phyloP scores from a whole-genome alignment of 352 stramenopile genomes.

The Phytophthora boehmeriae region DNA sequence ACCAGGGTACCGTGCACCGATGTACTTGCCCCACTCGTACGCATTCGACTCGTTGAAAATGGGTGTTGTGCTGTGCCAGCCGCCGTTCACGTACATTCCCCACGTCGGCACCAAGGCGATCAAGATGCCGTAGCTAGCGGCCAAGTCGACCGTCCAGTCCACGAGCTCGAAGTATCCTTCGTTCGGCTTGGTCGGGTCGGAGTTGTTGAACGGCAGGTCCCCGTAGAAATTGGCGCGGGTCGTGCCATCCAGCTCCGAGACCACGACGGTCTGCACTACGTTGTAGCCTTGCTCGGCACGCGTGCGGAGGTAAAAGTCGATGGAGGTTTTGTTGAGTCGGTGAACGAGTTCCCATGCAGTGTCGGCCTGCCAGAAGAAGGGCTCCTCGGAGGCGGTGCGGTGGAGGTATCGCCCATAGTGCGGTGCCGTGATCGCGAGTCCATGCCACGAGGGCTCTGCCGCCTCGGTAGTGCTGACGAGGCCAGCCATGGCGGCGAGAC shows the following conservation, averaged over 20 bases:
- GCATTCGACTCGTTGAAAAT: constrained; percentile 23
- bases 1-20: constrained; percentile 19
- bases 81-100: constrained; percentile 15
- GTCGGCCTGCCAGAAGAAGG: constrained; percentile 35
- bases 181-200: constrained; percentile 19
- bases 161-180: constrained; percentile 30
- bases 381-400: constrained; percentile 16
- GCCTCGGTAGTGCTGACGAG: constrained; percentile 1
- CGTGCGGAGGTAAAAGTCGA: constrained; percentile 30
- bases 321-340: constrained; percentile 37
- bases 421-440: constrained; percentile 23
- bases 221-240: constrained; percentile 29
- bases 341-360: constrained; percentile 31
- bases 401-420: constrained; percentile 21
- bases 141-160: constrained; percentile 26
- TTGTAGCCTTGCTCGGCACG: constrained; percentile 32
- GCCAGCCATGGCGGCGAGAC: not conserved
- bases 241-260: constrained; percentile 22
- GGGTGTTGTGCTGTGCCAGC: constrained; percentile 8
- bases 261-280: constrained; percentile 22
- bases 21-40: constrained; percentile 16
- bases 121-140: constrained; percentile 33
- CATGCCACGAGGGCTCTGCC: constrained; percentile 23
- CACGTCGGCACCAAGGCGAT: constrained; percentile 17
- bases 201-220: constrained; percentile 27